Evolutionary conservation across 1,284 basidiomycete species (phyloP).

Genomic region (Coniferiporia weirii): DNA sequence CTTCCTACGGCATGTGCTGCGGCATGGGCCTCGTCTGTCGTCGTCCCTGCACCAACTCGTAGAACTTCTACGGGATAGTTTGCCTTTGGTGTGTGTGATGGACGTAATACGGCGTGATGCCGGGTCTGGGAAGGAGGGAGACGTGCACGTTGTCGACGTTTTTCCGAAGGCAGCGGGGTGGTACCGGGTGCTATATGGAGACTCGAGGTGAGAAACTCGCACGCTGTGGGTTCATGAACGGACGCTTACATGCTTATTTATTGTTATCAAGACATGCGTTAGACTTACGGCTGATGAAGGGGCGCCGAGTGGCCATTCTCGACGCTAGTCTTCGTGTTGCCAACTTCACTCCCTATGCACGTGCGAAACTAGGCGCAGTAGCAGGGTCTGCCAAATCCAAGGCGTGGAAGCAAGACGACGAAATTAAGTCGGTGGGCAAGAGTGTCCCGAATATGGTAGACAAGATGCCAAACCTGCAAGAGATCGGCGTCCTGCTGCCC

Average conservation of each 20-base stretch:
- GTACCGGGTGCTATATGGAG: slow-evolving; percentile 70
- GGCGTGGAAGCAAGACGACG: slow-evolving; percentile 1
- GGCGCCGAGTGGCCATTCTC: slow-evolving; percentile 57
- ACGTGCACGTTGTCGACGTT: slow-evolving; percentile 42
- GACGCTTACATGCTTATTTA: slow-evolving; percentile 1
- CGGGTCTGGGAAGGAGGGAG: slow-evolving; percentile 27
- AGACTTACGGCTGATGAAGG: slow-evolving; percentile 70
- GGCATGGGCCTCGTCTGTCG: slow-evolving; percentile 51
- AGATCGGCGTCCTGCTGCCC: slow-evolving; percentile 42
- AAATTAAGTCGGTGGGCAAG: neutral
- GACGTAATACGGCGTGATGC: slow-evolving; percentile 49
- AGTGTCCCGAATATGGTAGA: neutral
- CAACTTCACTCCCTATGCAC: slow-evolving; percentile 5
- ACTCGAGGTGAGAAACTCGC: slow-evolving; percentile 44
- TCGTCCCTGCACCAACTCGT: slow-evolving; percentile 61
- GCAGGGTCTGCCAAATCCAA: neutral
- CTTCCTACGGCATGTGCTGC: slow-evolving; percentile 59
- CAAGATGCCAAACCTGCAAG: slow-evolving; percentile 17
- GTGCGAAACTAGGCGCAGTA: neutral
- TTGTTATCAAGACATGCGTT: slow-evolving; percentile 54
- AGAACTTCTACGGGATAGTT: slow-evolving; percentile 60
- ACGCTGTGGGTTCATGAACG: neutral
- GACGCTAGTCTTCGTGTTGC: slow-evolving; percentile 40
- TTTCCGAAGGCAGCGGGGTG: slow-evolving; percentile 75
- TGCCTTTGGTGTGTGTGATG: slow-evolving; percentile 67